Base-by-base conservation (phyloP, 2,329 filamentous ascomycete species). In the Penicillium glabrum region DNA sequence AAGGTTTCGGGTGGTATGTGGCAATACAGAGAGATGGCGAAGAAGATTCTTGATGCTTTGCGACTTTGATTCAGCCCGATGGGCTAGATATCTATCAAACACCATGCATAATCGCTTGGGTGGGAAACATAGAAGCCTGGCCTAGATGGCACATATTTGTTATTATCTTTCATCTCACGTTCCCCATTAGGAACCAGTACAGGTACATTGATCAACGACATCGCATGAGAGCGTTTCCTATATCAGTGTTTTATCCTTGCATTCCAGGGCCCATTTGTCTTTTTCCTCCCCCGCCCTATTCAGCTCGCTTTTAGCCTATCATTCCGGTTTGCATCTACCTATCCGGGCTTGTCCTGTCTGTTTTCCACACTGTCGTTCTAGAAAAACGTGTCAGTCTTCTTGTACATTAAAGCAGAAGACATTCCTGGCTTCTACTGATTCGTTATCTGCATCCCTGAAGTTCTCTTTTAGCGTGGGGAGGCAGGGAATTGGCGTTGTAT, bases 21-120 rank as follows among this genome's bases (percentile, higher is more conserved):
- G 93, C 93, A 97, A 75, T 99, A 96, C 79, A 96, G 97, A 80
- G 93, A 91, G 70, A 96, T 98, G 92, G 95, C 95, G 35, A 93
- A 96, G 75, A 92, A 92, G 67, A 97, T 99, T 68, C 80, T 99
- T 65, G 86, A 89, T 70, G 92, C 95, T 73, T 78, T 99, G 65
- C 87, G 87, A 70, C 83, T 98, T 61, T 96, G 78, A 79, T 60
- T 24, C 44, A 33, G 31, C 31, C 39, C 49, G 19, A 23, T 16
- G 31, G 10, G 54, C 24, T 27, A 19, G 23, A 24, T 21, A 46
- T 35, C n/a, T 26, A 53, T 33, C 46, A 13, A 8, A 39, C n/a
- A 39, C 50, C 8, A 23, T 37, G 29, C 50, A 37, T 37, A 16
- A 31, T 23, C 7, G 14, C 19, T 44, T 33, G 16, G 23, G 29